Conservation (phyloP, 108 stramenopile genomes). For the Stephanodiscus triporus region DNA sequence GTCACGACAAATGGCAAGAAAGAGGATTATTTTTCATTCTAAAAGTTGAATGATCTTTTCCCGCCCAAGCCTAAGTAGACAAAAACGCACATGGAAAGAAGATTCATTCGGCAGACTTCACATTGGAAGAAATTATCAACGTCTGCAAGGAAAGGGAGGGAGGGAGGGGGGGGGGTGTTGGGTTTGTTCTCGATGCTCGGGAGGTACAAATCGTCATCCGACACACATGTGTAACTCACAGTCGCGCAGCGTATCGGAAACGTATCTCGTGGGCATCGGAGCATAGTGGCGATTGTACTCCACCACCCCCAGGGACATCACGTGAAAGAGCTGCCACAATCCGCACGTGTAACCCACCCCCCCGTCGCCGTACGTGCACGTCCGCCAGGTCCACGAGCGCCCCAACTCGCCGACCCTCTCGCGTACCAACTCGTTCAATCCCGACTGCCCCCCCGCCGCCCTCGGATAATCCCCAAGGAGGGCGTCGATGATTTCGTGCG, state of each 20-base stretch:
- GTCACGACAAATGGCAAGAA: too few relatives aligned
- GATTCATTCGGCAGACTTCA: slow-evolving; percentile 79
- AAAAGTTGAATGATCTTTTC: too few relatives aligned
- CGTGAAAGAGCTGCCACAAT: slow-evolving; percentile 86
- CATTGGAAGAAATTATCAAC: slow-evolving; percentile 84
- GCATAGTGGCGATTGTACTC: slow-evolving; percentile 65
- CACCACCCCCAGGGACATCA: slow-evolving; percentile 75
- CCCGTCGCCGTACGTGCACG: slow-evolving; percentile 48
- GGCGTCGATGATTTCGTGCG: slow-evolving; percentile 45
- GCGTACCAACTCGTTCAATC: slow-evolving; percentile 45
- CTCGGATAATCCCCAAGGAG: slow-evolving; percentile 57
- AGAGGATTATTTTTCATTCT: too few relatives aligned
- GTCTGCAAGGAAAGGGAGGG: slow-evolving; percentile 4
- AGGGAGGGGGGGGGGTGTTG: too few relatives aligned
- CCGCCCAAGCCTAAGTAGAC: too few relatives aligned
- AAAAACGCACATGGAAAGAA: slow-evolving; percentile 42
- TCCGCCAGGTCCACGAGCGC: slow-evolving; percentile 27
- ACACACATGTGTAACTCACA: background rate
- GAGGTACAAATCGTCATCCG: too few relatives aligned
- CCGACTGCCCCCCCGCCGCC: slow-evolving; percentile 44
- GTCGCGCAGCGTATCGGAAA: slow-evolving; percentile 31
- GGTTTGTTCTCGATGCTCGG: too few relatives aligned
- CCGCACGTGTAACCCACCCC: slow-evolving; percentile 84
- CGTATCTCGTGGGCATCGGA: slow-evolving; percentile 37
- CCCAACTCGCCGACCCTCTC: too few relatives aligned